Evolutionary conservation across 2,329 filamentous ascomycete species (phyloP).

Genomic region (Pseudodiploospora longispora): DNA sequence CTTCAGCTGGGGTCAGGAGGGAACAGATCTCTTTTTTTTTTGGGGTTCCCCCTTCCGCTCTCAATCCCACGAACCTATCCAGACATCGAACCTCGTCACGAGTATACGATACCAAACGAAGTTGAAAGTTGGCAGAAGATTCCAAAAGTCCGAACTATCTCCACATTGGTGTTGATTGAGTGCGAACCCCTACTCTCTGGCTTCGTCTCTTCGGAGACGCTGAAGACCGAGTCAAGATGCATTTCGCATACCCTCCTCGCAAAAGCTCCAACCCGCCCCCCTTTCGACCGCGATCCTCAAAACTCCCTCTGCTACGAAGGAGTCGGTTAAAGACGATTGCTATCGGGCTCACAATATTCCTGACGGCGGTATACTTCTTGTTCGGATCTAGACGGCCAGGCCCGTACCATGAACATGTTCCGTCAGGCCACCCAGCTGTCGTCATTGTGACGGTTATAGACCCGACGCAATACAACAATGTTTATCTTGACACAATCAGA

Average conservation of each 20-base stretch:
- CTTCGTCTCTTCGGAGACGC: too few species aligned
- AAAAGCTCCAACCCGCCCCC: constrained; percentile 71
- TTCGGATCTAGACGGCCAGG: constrained; percentile 25
- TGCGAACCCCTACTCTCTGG: too few species aligned
- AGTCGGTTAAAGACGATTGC: constrained; percentile 54
- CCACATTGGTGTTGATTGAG: too few species aligned
- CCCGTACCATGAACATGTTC: constrained; percentile 28
- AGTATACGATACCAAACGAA: too few species aligned
- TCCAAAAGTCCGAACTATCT: too few species aligned
- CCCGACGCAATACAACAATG: constrained; percentile 51
- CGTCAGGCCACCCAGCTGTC: constrained; percentile 50
- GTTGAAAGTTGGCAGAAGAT: too few species aligned
- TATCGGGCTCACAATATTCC: constrained; percentile 43
- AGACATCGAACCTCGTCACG: too few species aligned
- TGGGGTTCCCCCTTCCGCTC: not conserved
- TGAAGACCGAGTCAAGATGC: constrained; percentile 48
- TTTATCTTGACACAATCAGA: constrained; percentile 65
- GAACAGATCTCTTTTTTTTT: not conserved
- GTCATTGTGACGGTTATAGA: constrained; percentile 86
- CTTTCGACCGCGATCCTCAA: constrained; percentile 55
- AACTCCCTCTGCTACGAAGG: constrained; percentile 46
- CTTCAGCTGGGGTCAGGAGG: too few species aligned
- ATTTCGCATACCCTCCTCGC: constrained; percentile 81
- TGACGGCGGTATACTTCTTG: constrained; percentile 55
- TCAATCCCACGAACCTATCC: not conserved